Evolutionary conservation across 2,329 filamentous ascomycete genomes (phyloP).

Genomic region (Beauveria caledonica): DNA sequence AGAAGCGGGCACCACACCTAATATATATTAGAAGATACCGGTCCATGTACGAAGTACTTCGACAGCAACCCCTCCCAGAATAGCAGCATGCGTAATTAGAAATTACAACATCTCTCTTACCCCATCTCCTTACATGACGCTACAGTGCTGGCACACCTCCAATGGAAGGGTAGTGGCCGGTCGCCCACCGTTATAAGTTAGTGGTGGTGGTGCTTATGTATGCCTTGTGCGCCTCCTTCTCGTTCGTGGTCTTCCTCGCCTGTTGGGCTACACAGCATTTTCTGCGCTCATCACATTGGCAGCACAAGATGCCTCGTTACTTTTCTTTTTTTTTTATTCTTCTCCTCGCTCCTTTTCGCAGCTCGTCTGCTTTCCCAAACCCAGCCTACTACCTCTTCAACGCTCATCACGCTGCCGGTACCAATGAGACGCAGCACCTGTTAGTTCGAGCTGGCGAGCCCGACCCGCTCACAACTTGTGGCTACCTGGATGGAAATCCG

Average conservation of each 20-base stretch:
- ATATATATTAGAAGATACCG: background rate
- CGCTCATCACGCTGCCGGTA: background rate
- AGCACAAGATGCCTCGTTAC: background rate
- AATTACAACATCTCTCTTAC: too few species aligned
- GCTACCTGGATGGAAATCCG: background rate
- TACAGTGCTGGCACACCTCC: too few species aligned
- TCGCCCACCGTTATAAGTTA: background rate
- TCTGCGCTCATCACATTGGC: background rate
- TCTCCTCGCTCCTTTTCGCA: background rate
- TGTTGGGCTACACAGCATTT: background rate
- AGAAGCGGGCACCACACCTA: background rate
- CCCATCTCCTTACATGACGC: too few species aligned
- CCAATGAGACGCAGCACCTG: background rate
- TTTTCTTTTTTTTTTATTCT: background rate
- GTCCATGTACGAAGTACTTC: background rate
- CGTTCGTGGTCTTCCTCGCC: background rate
- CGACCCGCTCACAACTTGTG: constrained; percentile 10
- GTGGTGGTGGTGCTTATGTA: background rate
- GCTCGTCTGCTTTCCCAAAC: background rate
- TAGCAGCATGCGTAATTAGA: too few species aligned
- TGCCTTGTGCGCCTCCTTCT: background rate
- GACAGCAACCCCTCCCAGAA: background rate
- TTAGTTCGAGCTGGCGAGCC: background rate
- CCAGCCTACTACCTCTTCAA: background rate
- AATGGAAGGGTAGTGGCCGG: background rate